Evolutionary conservation across 2,329 filamentous ascomycete species (phyloP).

Genomic region (Grosmannia serpens): DNA sequence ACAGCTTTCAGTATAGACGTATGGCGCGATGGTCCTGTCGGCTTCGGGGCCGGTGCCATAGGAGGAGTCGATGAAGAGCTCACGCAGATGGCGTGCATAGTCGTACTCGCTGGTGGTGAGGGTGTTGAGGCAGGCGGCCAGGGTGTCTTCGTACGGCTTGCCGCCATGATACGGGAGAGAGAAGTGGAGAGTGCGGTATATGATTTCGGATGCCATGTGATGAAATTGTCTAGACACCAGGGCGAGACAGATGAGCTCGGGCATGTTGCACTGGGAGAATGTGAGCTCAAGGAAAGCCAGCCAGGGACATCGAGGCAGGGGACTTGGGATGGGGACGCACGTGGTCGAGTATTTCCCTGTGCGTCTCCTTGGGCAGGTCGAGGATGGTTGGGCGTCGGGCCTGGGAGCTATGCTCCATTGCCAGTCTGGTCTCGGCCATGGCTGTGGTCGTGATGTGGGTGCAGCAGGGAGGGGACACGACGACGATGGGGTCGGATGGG

Average conservation of each 20-base stretch:
- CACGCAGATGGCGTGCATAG: slow-evolving; percentile 45
- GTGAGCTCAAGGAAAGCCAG: not conserved
- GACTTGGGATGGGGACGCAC: slow-evolving; percentile 19
- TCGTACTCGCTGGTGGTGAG: slow-evolving; percentile 53
- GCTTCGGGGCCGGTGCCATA: slow-evolving; percentile 38
- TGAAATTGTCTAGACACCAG: slow-evolving; percentile 47
- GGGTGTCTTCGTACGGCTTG: slow-evolving; percentile 40
- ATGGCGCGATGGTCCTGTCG: slow-evolving; percentile 41
- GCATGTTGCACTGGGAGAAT: slow-evolving; percentile 25
- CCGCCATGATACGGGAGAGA: slow-evolving; percentile 49
- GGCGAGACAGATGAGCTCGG: slow-evolving; percentile 44
- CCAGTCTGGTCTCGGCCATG: not conserved
- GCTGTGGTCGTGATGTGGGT: not conserved
- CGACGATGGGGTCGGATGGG: no score
- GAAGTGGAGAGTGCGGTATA: slow-evolving; percentile 50
- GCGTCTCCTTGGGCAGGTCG: slow-evolving; percentile 34
- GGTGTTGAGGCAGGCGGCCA: slow-evolving; percentile 48
- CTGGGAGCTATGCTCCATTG: not conserved
- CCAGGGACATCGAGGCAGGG: not conserved
- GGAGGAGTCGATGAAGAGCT: slow-evolving; percentile 44
- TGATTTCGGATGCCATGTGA: slow-evolving; percentile 42
- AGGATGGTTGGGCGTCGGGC: slow-evolving; percentile 20
- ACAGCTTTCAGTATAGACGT: slow-evolving; percentile 42
- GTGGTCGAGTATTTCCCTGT: slow-evolving; percentile 35
- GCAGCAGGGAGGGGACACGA: no score